phyloP scores from a whole-genome alignment of 192 early-diverging fungal species.

The Cladochytrium replicatum region DNA sequence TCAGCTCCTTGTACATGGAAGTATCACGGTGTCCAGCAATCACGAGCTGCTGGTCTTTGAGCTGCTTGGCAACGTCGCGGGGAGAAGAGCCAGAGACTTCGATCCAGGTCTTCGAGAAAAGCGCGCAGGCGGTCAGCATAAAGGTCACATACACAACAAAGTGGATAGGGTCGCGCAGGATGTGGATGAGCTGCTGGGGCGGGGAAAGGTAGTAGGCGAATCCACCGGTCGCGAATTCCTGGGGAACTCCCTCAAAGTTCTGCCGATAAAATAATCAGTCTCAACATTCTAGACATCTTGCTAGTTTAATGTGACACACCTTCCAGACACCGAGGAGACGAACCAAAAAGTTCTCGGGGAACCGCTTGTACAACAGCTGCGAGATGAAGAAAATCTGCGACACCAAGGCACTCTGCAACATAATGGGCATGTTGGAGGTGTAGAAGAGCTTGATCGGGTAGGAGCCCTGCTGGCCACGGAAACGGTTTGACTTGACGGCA shows the following conservation, averaged over 20 bases:
- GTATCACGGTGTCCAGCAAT: conserved; percentile 90
- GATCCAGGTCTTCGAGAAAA: conserved; percentile 98
- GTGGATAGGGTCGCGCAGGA: conserved; percentile 88
- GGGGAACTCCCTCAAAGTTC: conserved; percentile 89
- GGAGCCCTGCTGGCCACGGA: conserved; percentile 94
- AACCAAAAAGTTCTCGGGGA: conserved; percentile 92
- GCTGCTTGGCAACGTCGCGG: conserved; percentile 92
- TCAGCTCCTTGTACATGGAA: conserved; percentile 99
- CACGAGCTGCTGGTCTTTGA: conserved; percentile 95
- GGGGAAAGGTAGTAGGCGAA: conserved; percentile 99
- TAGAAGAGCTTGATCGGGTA: conserved; percentile 99
- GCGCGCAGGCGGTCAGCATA: conserved; percentile 90
- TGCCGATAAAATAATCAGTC: conserved; percentile 21
- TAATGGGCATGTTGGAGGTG: conserved; percentile 99
- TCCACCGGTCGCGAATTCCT: conserved; percentile 85
- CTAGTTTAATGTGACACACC: conserved; percentile 9
- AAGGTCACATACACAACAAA: conserved; percentile 88
- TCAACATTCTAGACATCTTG: conserved; percentile 4
- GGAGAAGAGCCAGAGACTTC: conserved; percentile 97
- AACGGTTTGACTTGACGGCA: conserved; percentile 89
- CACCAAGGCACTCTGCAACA: conserved; percentile 96
- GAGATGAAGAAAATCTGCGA: conserved; percentile 98
- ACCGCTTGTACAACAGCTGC: conserved; percentile 95
- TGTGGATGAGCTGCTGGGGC: conserved; percentile 73
- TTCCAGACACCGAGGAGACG: conserved; percentile 92